Base-by-base conservation (phyloP, 345 rosid genomes). In the Pugionium cornutum region DNA sequence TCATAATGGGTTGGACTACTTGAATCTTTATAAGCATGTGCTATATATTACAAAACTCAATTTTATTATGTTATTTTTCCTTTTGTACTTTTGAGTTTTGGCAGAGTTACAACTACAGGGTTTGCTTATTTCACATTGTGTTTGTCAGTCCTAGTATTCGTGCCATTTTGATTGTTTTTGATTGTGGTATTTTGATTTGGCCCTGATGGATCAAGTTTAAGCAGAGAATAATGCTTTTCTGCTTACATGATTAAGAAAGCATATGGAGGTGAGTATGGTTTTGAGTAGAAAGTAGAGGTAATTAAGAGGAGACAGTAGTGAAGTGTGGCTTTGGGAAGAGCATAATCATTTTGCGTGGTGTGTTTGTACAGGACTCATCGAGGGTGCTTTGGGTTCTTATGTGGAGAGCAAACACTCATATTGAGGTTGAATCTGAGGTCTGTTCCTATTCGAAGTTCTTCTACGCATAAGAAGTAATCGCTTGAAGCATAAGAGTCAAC, bases 1-100 rank as follows among this genome's bases (percentile, higher is more conserved):
- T 60, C 68, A 80, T 83, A 86, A 87, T 70, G 10, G 84, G 91
- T 83, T 82, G 88, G 87, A 74, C 79, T 82, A 86, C 84, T 80
- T 82, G 76, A 83, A 84, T 81, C 85, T 72, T 61, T 75, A 58
- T 67, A 82, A 77, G 85, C 73, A 81, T 81, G 82, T 75, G 64
- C 64, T 62, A 71, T 61, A 80, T 81, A 76, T 78, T 84, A 79
- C 81, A 69, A 77, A 78, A 82, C 29, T 58, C 72, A 76, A 36
- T 66, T 36, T 77, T 78, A 70, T 73, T 64, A 64, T 32, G 72
- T 71, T 75, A 65, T 69, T 75, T 66, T 55, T 78, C 69, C 58
- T 66, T 77, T 69, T 87, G 90, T 84, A 79, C 87, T 72, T 50
- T 76, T 83, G 71, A 79, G 76, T 76, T 84, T 81, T 77, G n/a